A percentile compares a stretch with the other conserved stretches of the same genome.
Conservation (phyloP, 2,329 filamentous ascomycete genomes). For the Aspergillus neoniger region DNA sequence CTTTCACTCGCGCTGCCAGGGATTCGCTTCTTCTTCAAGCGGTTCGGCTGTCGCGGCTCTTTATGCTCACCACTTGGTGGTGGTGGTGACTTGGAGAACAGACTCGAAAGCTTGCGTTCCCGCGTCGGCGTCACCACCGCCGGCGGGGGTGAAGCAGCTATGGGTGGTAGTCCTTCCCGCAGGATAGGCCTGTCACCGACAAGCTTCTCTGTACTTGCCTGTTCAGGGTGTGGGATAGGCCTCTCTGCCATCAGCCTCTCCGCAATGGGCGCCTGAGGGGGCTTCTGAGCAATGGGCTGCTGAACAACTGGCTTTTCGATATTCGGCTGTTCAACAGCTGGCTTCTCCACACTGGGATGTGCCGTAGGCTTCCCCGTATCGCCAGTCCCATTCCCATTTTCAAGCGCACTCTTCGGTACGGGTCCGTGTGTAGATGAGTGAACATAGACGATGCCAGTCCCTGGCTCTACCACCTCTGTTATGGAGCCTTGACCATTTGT, state of each 20-base stretch:
- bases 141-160: slow-evolving; percentile 40
- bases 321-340: not conserved
- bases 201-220: not conserved
- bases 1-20: slow-evolving; percentile 78
- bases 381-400: slow-evolving; percentile 13
- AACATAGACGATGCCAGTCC: slow-evolving; percentile 27
- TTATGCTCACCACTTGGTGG: slow-evolving; percentile 61
- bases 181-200: slow-evolving; percentile 9
- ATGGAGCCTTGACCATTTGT: not conserved
- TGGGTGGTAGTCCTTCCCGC: slow-evolving; percentile 50
- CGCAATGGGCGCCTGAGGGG: not conserved
- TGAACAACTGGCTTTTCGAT: not conserved
- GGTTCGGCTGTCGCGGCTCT: slow-evolving; percentile 74
- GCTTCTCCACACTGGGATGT: not conserved
- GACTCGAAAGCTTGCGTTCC: slow-evolving; percentile 67
- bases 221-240: not conserved
- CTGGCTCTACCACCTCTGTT: slow-evolving; percentile 15
- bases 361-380: not conserved
- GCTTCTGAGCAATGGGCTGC: not conserved
- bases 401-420: slow-evolving; percentile 25
- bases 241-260: not conserved
- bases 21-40: slow-evolving; percentile 83
- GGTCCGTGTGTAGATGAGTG: slow-evolving; percentile 39
- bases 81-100: slow-evolving; percentile 70
- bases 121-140: slow-evolving; percentile 59